Evolutionary conservation across 2,329 filamentous ascomycete species (phyloP).

Genomic region (Calonectria pauciramosa): DNA sequence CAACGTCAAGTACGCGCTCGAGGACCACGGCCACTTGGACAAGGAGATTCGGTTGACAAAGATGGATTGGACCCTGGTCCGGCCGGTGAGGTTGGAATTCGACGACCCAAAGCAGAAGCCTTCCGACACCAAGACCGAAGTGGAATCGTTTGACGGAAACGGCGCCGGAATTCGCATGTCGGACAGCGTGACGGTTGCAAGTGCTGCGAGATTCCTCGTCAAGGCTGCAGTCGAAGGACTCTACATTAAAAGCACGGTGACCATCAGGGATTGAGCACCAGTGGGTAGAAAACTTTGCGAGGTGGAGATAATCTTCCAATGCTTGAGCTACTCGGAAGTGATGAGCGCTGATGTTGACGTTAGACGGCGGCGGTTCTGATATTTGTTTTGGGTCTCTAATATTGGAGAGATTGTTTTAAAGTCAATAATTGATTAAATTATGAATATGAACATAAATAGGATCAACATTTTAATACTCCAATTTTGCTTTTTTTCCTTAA

Average conservation of each 20-base stretch:
- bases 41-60: slow-evolving; percentile 51
- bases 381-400: no score
- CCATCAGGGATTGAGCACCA: slow-evolving; percentile 30
- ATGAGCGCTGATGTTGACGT: not conserved
- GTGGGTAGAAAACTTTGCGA: not conserved
- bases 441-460: no score
- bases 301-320: not conserved
- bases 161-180: slow-evolving; percentile 50
- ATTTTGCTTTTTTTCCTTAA: no score
- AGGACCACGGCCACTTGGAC: slow-evolving; percentile 54
- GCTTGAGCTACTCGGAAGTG: not conserved
- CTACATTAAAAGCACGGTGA: slow-evolving; percentile 36
- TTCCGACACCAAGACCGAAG: slow-evolving; percentile 12
- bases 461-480: no score
- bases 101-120: slow-evolving; percentile 42
- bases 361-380: no score
- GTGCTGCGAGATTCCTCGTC: slow-evolving; percentile 51
- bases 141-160: slow-evolving; percentile 46
- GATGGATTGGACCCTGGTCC: slow-evolving; percentile 55
- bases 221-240: slow-evolving; percentile 48
- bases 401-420: no score
- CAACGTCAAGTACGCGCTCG: slow-evolving; percentile 55
- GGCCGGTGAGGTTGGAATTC: slow-evolving; percentile 49
- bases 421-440: no score
- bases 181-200: slow-evolving; percentile 47